These are phyloP conservation scores for Fraxinus velutina DNA, from an alignment of 305 asterid genomes.

Conservation along the genomic window DNA sequence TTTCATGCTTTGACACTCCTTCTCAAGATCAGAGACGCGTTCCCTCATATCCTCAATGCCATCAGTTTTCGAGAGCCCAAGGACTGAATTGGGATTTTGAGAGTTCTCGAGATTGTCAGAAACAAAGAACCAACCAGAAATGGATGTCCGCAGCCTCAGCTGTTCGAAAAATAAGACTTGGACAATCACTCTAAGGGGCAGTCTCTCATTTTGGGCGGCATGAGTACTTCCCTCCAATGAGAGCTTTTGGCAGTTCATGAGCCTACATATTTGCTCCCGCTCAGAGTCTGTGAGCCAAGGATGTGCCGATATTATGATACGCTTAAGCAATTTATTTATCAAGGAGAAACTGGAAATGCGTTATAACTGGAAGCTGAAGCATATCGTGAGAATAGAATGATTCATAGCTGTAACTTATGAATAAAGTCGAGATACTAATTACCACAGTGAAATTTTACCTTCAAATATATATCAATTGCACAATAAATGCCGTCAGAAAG, in stretches of 20 bases:
- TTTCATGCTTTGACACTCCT: slow-evolving; percentile 74
- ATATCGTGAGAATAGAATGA: not conserved
- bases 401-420: not conserved
- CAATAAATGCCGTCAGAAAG: slow-evolving; percentile 76
- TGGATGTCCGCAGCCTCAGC: slow-evolving; percentile 78
- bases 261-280: slow-evolving; percentile 75
- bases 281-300: slow-evolving; percentile 79
- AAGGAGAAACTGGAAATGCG: not conserved
- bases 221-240: slow-evolving; percentile 89
- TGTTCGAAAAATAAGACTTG: slow-evolving; percentile 89
- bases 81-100: slow-evolving; percentile 44
- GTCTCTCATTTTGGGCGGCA: slow-evolving; percentile 87
- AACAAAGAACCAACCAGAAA: slow-evolving; percentile 82
- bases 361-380: not conserved
- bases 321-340: not conserved
- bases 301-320: slow-evolving; percentile 44
- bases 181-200: slow-evolving; percentile 78
- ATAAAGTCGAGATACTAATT: not conserved
- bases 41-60: slow-evolving; percentile 62
- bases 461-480: slow-evolving; percentile 77
- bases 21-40: slow-evolving; percentile 68
- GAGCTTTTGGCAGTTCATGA: slow-evolving; percentile 87
- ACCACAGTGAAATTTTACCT: slow-evolving; percentile 40
- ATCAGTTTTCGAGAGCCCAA: slow-evolving; percentile 31
- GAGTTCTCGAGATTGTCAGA: slow-evolving; percentile 62